Conservation (phyloP, 352 stramenopile species). For the Phytophthora syringae region DNA sequence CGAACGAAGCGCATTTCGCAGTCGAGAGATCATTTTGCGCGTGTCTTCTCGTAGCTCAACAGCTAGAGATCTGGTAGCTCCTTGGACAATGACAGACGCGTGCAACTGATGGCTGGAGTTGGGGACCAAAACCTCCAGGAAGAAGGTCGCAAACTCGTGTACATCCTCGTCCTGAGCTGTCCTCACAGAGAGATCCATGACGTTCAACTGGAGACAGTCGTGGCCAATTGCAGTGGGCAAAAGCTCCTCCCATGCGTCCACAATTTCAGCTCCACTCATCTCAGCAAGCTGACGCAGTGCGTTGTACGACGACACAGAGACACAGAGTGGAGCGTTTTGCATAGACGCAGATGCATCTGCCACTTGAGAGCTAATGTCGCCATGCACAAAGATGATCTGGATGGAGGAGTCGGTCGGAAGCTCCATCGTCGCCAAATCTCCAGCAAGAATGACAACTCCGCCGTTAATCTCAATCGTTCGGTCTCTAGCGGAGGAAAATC, state of each 20-base stretch:
- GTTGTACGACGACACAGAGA: slow-evolving; percentile 26
- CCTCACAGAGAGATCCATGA: slow-evolving; percentile 14
- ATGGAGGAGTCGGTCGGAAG: slow-evolving; percentile 1
- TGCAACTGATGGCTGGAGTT: slow-evolving; percentile 7
- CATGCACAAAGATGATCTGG: slow-evolving; percentile 30
- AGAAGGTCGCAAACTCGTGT: slow-evolving; percentile 16
- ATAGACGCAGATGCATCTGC: slow-evolving; percentile 20
- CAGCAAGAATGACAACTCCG: slow-evolving; percentile 17
- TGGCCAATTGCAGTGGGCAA: slow-evolving; percentile 26
- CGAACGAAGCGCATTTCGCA: slow-evolving; percentile 30
- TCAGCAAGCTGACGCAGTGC: slow-evolving; percentile 26
- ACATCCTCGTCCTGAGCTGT: slow-evolving; percentile 15
- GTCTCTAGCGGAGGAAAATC: background rate
- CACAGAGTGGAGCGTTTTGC: slow-evolving; percentile 13
- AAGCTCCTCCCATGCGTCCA: slow-evolving; percentile 33
- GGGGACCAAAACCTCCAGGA: slow-evolving; percentile 14
- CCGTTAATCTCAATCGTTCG: slow-evolving; percentile 4
- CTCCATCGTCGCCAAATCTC: slow-evolving; percentile 14
- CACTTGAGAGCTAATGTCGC: slow-evolving; percentile 12
- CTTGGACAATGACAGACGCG: slow-evolving; percentile 29
- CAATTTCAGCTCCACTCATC: slow-evolving; percentile 35
- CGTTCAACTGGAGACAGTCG: slow-evolving; percentile 21
- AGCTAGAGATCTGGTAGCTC: slow-evolving; percentile 27
- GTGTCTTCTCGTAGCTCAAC: slow-evolving; percentile 24
- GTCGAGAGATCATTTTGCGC: slow-evolving; percentile 18